Conservation (phyloP, 805 yeast species). For the Yarrowia porcina region DNA sequence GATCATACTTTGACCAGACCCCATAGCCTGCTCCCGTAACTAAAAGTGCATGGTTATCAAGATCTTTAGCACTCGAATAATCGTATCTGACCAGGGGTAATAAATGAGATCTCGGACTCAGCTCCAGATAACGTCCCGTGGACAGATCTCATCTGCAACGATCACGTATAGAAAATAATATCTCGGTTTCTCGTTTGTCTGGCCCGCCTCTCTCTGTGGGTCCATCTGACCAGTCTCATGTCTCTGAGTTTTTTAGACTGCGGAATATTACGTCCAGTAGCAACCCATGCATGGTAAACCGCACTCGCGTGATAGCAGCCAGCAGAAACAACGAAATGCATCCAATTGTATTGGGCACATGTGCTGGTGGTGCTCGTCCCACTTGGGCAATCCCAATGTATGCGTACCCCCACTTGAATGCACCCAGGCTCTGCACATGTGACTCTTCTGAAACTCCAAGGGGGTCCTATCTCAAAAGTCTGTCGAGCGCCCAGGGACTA, state of each 20-base stretch:
- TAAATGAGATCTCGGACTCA: too few species aligned
- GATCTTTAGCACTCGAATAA: too few species aligned
- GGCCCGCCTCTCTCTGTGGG: not conserved
- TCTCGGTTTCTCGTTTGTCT: not conserved
- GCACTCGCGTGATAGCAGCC: not conserved
- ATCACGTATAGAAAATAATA: not conserved
- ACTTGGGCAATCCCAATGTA: not conserved
- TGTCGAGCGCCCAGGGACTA: not conserved
- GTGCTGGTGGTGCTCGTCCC: not conserved
- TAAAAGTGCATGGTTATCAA: too few species aligned
- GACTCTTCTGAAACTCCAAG: not conserved
- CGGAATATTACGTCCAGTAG: not conserved
- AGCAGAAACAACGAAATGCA: too few species aligned
- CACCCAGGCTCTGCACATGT: not conserved
- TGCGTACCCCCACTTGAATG: not conserved
- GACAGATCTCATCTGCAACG: not conserved
- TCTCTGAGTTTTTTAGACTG: not conserved
- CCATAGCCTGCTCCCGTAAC: too few species aligned
- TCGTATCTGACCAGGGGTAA: too few species aligned
- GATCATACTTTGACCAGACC: too few species aligned
- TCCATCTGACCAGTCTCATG: not conserved
- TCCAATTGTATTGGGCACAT: too few species aligned
- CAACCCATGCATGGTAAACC: constrained; percentile 5
- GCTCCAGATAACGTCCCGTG: not conserved
- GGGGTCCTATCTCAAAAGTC: not conserved